Percentiles rank a stretch among this genome's conserved stretches.
Conservation (phyloP, 257 asterid species). For the Forsythia viridissima region DNA sequence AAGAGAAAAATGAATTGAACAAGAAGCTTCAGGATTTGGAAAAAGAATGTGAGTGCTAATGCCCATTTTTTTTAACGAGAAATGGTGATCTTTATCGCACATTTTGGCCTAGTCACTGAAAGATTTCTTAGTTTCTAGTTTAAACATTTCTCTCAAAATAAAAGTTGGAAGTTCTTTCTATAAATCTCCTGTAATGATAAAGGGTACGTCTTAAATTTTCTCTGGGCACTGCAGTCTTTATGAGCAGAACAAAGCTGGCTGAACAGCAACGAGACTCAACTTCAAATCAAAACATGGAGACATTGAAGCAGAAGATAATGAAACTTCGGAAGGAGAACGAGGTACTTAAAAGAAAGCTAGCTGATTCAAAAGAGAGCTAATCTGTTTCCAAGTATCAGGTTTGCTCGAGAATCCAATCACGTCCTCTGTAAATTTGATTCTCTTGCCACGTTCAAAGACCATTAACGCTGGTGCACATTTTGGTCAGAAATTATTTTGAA, state of each 20-base stretch:
- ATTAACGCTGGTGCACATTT: background rate
- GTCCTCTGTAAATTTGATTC: background rate
- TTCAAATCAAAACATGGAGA: constrained; percentile 38
- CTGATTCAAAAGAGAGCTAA: constrained; percentile 6
- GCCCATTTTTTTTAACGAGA: background rate
- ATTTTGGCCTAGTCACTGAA: background rate
- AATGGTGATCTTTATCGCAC: background rate
- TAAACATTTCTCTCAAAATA: background rate
- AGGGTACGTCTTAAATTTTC: background rate
- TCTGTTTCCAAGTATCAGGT: background rate
- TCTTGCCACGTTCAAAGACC: background rate
- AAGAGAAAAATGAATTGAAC: constrained; percentile 39
- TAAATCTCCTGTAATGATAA: background rate
- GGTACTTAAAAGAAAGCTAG: constrained; percentile 34
- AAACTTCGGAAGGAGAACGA: constrained; percentile 47
- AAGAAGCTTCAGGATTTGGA: constrained; percentile 39
- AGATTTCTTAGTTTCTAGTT: background rate
- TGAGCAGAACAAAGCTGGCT: constrained; percentile 35
- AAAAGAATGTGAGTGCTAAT: constrained; percentile 38
- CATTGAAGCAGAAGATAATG: constrained; percentile 49
- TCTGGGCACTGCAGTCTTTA: constrained; percentile 28
- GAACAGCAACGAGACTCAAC: constrained; percentile 36
- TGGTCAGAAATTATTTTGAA: background rate
- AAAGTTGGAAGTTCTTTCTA: background rate
- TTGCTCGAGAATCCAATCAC: background rate